These are phyloP conservation scores for Borealophlyctis nickersoniae DNA, from an alignment of 192 early-diverging fungal species.

Conservation along the genomic window DNA sequence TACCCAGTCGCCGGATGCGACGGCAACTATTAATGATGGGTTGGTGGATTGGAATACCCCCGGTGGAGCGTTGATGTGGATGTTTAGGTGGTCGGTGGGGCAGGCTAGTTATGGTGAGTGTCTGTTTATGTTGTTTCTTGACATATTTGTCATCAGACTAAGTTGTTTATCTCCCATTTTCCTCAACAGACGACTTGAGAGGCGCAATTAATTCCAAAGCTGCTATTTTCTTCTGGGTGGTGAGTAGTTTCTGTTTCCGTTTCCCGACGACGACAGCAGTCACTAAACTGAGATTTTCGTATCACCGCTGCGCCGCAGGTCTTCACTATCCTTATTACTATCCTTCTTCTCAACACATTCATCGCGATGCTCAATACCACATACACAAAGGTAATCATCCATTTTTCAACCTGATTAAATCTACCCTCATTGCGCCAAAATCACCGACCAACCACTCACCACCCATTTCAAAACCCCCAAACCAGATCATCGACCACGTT, in stretches of 20 bases:
- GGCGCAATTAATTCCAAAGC: background rate
- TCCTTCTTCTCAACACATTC: background rate
- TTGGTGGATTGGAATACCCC: background rate
- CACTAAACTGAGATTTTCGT: background rate
- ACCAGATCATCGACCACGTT: background rate
- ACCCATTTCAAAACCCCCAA: no score
- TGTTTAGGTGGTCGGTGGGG: background rate
- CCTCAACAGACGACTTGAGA: background rate
- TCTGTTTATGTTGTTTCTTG: background rate
- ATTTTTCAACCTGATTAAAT: no score
- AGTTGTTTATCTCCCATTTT: slow-evolving; percentile 1
- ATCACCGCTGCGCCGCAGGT: background rate
- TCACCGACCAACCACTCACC: background rate
- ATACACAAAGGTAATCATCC: background rate
- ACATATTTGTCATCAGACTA: background rate
- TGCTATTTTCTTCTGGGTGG: background rate
- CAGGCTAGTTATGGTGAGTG: background rate
- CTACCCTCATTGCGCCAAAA: background rate
- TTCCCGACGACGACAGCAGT: background rate
- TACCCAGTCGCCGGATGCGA: no score
- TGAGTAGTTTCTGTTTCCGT: background rate
- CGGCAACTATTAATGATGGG: background rate
- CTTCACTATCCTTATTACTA: background rate
- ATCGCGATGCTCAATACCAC: background rate
- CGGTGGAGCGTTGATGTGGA: background rate